Evolutionary conservation across 108 stramenopile genomes (phyloP), one percentile per base, ranked within the genome.

Genomic region (Skeletonema tropicum): DNA sequence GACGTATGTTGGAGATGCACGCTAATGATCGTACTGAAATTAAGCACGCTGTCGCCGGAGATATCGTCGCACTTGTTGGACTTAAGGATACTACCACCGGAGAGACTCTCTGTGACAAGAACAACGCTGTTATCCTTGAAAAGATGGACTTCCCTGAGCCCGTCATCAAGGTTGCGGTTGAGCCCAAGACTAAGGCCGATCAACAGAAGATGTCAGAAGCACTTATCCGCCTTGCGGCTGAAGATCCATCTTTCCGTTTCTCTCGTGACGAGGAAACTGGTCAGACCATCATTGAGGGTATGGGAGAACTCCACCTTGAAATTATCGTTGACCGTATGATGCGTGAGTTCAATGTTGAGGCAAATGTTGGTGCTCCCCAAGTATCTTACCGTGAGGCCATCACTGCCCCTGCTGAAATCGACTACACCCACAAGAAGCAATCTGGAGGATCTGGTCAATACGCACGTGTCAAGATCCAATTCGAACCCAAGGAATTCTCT

Each of bases 271-370:
- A 97, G 64, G 98, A 98, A 66, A 97, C 97, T 26, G 98, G 97
- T 14, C 98, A 99, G 83, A 98, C 97, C 32, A 83, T 98, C 80
- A 98, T 99, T 74, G 95, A 95, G 73, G 99, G 99, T 68, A 99
- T 99, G 99, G 99, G 99, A 57, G 98, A 99, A 89, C 93, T 99
- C 17, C 99, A 99, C 88, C 86, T 99, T 55, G 99, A 99, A 77
- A 99, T 99, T 85, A 97, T 98, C 79, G 98, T 98, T 13, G 98
- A 99, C 85, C 94, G 98, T 57, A 98, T 99, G 94, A 97, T 94
- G 90, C 92, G 99, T 70, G 98, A 99, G 76, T 98, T 96, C 91
- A 95, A 91, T 68, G 98, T 99, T 33, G 98, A 97, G 83, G 89
- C 85, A 71, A 95, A 86, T 70, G 94, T 94, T 41, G 92, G 96